phyloP scores from a whole-genome alignment of 306 rosid species.

The Cicer yamashitae region DNA sequence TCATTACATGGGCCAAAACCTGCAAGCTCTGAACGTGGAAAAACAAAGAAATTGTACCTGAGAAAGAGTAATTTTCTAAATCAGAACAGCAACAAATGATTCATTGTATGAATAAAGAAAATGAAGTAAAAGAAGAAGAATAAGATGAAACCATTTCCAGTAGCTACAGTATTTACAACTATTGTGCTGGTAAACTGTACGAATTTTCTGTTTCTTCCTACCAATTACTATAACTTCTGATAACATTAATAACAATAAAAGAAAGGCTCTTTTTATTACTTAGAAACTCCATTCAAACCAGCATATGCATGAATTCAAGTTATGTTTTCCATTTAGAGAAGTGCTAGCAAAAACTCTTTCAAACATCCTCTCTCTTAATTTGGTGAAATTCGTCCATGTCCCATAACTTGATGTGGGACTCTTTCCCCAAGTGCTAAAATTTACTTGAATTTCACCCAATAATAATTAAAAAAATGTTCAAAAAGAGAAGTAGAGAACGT shows the following conservation, averaged over 20 bases:
- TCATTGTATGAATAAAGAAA: conserved; percentile 31
- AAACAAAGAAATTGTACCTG: conserved; percentile 90
- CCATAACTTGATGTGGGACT: no score
- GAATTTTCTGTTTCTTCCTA: conserved; percentile 20
- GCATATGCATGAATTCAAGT: neutral
- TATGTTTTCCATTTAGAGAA: neutral
- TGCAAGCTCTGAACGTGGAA: conserved; percentile 77
- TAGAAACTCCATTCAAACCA: conserved; percentile 6
- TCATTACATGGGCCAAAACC: conserved; percentile 62
- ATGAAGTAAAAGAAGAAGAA: neutral
- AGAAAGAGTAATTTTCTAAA: conserved; percentile 33
- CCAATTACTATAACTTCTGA: neutral
- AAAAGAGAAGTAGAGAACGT: no score
- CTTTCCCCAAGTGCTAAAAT: no score
- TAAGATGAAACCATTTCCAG: conserved; percentile 27
- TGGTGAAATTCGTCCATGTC: no score
- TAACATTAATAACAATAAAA: neutral
- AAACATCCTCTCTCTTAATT: no score
- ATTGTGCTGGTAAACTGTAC: conserved; percentile 12
- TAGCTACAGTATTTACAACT: conserved; percentile 21
- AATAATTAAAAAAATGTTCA: no score
- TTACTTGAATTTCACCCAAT: no score
- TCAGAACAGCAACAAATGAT: conserved; percentile 39
- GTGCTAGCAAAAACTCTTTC: no score
- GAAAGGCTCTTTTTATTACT: neutral